Percentiles rank a stretch among this genome's conserved stretches.
phyloP scores from a whole-genome alignment of 2,329 filamentous ascomycete genomes.

The Penicillium sp. region DNA sequence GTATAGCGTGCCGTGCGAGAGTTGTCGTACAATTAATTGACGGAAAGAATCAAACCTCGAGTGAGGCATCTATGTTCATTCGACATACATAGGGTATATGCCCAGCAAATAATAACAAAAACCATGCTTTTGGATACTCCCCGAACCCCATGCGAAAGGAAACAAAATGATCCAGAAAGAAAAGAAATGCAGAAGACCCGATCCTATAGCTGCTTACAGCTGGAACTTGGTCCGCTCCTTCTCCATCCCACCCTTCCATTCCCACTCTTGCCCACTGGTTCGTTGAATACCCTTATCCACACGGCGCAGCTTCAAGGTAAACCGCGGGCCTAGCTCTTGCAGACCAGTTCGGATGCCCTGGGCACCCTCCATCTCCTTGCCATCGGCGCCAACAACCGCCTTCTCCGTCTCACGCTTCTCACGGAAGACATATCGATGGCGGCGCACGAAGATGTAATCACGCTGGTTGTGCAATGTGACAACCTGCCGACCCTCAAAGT shows the following conservation, averaged over 20 bases:
- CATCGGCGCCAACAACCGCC: slow-evolving; percentile 79
- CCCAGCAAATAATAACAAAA: slow-evolving; percentile 9
- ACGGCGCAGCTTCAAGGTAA: slow-evolving; percentile 86
- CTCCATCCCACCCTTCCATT: slow-evolving; percentile 96
- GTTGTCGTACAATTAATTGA: too few relatives aligned
- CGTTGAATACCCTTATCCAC: slow-evolving; percentile 87
- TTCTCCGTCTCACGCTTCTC: slow-evolving; percentile 89
- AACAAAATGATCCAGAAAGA: slow-evolving; percentile 15
- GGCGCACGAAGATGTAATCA: slow-evolving; percentile 91
- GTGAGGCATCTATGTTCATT: slow-evolving; percentile 17
- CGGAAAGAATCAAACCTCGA: slow-evolving; percentile 4
- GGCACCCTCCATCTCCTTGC: slow-evolving; percentile 81
- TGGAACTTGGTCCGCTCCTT: slow-evolving; percentile 94
- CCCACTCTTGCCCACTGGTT: slow-evolving; percentile 83
- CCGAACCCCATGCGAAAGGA: slow-evolving; percentile 35
- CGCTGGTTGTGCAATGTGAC: slow-evolving; percentile 93
- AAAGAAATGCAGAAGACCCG: slow-evolving; percentile 3
- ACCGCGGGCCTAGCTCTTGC: slow-evolving; percentile 84
- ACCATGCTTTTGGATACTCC: slow-evolving; percentile 33
- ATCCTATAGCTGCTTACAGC: slow-evolving; percentile 59
- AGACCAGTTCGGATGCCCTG: slow-evolving; percentile 85
- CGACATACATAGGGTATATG: slow-evolving; percentile 17
- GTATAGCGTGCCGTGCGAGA: too few relatives aligned
- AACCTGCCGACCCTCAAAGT: slow-evolving; percentile 85
- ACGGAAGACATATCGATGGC: slow-evolving; percentile 91